Evolutionary conservation across 306 rosid species (phyloP).

Genomic region (Acacia melanoxylon): DNA sequence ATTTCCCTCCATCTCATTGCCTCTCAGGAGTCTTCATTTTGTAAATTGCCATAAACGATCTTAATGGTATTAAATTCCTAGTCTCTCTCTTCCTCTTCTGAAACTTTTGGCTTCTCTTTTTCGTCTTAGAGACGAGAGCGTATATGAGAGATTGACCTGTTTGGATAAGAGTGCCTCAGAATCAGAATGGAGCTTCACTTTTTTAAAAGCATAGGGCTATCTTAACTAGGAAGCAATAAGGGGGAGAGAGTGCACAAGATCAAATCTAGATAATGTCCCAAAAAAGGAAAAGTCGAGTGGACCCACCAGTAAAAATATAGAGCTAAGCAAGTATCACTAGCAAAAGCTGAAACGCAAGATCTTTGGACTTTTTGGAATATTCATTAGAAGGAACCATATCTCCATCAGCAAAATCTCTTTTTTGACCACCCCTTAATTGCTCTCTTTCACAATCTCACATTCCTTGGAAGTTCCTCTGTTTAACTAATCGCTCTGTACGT

Average conservation of each 20-base stretch:
- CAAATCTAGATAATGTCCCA: no score
- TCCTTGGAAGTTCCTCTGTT: background rate
- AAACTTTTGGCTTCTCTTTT: no score
- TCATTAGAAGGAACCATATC: background rate
- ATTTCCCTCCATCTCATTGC: no score
- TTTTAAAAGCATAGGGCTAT: no score
- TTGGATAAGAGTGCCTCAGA: conserved; percentile 29
- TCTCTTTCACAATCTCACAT: background rate
- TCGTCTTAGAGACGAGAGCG: conserved; percentile 15
- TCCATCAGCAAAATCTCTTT: conserved; percentile 1
- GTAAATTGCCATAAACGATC: no score
- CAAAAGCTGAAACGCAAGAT: background rate
- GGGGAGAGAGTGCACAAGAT: no score
- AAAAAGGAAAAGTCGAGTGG: no score
- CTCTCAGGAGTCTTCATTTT: no score
- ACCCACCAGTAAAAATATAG: no score
- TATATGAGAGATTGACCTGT: conserved; percentile 14
- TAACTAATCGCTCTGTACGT: background rate
- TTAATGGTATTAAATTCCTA: no score
- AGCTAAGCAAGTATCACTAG: background rate
- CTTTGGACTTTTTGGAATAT: background rate
- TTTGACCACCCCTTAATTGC: background rate
- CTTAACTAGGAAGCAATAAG: no score
- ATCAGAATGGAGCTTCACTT: background rate
- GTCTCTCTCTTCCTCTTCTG: no score